Percentiles rank a stretch among this genome's conserved stretches.
These are phyloP conservation scores for Luvunga scandens DNA, from an alignment of 345 rosid species.

Conservation along the genomic window DNA sequence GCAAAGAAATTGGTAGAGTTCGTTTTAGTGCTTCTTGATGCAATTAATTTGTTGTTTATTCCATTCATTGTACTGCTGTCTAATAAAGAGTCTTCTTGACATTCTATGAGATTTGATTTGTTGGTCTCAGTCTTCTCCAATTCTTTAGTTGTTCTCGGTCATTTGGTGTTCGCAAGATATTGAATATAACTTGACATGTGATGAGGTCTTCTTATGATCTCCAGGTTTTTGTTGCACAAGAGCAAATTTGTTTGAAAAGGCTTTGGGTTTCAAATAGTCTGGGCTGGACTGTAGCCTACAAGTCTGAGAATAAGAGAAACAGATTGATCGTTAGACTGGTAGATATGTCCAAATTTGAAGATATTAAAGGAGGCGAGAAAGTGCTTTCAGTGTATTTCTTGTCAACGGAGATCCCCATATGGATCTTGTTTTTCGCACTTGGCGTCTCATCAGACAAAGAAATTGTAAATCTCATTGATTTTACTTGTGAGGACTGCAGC, in stretches of 20 bases:
- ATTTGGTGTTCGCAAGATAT: not conserved
- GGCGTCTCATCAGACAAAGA: constrained; percentile 79
- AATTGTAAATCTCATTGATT: constrained; percentile 57
- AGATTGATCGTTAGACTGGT: constrained; percentile 55
- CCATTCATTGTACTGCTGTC: not conserved
- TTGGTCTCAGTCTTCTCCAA: not conserved
- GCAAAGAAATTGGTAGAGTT: not conserved
- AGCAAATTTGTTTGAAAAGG: constrained; percentile 70
- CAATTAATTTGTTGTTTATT: not conserved
- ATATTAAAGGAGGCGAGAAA: constrained; percentile 59
- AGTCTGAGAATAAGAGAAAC: constrained; percentile 65
- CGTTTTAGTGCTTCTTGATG: not conserved
- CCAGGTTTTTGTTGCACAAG: constrained; percentile 89
- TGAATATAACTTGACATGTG: not conserved
- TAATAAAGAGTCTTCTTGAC: not conserved
- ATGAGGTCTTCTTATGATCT: not conserved
- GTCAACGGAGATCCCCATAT: constrained; percentile 73
- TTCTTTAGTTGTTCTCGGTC: not conserved
- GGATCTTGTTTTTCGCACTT: constrained; percentile 84
- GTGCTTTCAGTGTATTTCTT: constrained; percentile 66
- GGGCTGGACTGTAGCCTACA: constrained; percentile 67
- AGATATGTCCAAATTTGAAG: constrained; percentile 42
- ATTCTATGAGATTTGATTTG: not conserved
- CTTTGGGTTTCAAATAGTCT: constrained; percentile 68
- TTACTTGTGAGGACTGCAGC: constrained; percentile 44